These are phyloP conservation scores for Trapa bicornis DNA, from an alignment of 345 rosid species.

Conservation along the genomic window DNA sequence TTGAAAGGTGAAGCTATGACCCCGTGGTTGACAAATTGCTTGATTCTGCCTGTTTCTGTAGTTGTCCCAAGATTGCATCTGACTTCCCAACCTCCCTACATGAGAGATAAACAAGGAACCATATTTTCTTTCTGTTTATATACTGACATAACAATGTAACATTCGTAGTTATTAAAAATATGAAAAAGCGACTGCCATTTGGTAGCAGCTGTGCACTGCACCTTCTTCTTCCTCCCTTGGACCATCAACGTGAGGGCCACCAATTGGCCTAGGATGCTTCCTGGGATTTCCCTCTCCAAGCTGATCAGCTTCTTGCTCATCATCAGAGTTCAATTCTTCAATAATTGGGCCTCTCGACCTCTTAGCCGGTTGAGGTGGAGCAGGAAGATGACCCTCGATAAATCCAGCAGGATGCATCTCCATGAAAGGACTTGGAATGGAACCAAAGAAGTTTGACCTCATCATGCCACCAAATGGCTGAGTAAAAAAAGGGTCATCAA, in stretches of 20 bases:
- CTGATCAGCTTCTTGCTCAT: constrained; percentile 40
- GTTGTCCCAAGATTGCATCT: constrained; percentile 27
- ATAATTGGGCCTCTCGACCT: constrained; percentile 61
- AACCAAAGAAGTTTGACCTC: constrained; percentile 37
- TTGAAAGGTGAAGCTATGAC: constrained; percentile 44
- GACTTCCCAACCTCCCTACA: constrained; percentile 41
- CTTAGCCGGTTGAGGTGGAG: constrained; percentile 17
- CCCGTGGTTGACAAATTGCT: constrained; percentile 36
- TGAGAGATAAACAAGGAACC: background rate
- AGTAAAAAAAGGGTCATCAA: constrained; percentile 11
- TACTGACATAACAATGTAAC: background rate
- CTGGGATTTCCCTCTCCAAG: constrained; percentile 30
- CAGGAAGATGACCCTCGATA: constrained; percentile 40
- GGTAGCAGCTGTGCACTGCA: background rate
- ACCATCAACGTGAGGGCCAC: constrained; percentile 26
- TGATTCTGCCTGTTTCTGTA: constrained; percentile 20
- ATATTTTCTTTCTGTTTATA: background rate
- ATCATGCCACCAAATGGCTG: constrained; percentile 61
- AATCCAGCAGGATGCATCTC: constrained; percentile 29
- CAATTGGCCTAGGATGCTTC: constrained; percentile 52
- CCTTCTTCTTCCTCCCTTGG: constrained; percentile 37
- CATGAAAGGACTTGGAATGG: constrained; percentile 33
- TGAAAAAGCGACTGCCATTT: too few relatives aligned
- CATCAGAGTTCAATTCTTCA: constrained; percentile 63
- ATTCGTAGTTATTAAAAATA: background rate